Evolutionary conservation across 176 grass and related monocot genomes (phyloP).

Genomic region (Metroxylon sagu): DNA sequence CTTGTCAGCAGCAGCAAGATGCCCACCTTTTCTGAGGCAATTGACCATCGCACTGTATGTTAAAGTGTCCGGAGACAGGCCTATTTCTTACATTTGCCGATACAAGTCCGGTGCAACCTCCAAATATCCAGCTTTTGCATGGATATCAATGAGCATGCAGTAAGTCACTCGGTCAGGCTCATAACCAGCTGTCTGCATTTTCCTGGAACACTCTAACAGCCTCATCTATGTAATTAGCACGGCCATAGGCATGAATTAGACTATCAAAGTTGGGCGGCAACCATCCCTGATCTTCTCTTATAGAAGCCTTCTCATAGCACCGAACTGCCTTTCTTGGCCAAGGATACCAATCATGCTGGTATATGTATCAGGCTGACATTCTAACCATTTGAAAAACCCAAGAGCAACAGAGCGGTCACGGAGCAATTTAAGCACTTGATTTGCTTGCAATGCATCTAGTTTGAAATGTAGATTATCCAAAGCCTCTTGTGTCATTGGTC

Average conservation of each 20-base stretch:
- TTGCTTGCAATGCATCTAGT: slow-evolving; percentile 71
- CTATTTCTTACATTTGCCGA: slow-evolving; percentile 64
- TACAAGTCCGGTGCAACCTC: slow-evolving; percentile 77
- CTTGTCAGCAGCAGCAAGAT: slow-evolving; percentile 56
- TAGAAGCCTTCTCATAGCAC: slow-evolving; percentile 62
- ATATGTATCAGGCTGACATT: slow-evolving; percentile 77
- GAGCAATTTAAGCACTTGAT: slow-evolving; percentile 90
- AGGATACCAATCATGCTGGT: slow-evolving; percentile 97
- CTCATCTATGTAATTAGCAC: slow-evolving; percentile 78
- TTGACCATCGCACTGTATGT: slow-evolving; percentile 98
- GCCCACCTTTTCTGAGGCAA: slow-evolving; percentile 86
- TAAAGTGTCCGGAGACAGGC: slow-evolving; percentile 79
- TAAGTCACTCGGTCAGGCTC: slow-evolving; percentile 81
- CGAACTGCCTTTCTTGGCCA: slow-evolving; percentile 80
- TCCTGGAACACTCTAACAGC: slow-evolving; percentile 77
- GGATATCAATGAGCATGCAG: slow-evolving; percentile 87
- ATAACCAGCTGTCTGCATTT: slow-evolving; percentile 67
- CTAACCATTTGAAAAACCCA: slow-evolving; percentile 91
- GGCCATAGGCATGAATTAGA: slow-evolving; percentile 88
- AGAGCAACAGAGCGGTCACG: slow-evolving; percentile 57
- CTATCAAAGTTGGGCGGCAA: slow-evolving; percentile 80
- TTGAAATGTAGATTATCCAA: slow-evolving; percentile 67
- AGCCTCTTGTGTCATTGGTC: slow-evolving; percentile 56
- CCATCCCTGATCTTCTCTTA: slow-evolving; percentile 66
- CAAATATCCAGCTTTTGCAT: slow-evolving; percentile 89